Base-by-base conservation (phyloP, 2,329 filamentous ascomycete genomes). In the Alternaria consortialis region DNA sequence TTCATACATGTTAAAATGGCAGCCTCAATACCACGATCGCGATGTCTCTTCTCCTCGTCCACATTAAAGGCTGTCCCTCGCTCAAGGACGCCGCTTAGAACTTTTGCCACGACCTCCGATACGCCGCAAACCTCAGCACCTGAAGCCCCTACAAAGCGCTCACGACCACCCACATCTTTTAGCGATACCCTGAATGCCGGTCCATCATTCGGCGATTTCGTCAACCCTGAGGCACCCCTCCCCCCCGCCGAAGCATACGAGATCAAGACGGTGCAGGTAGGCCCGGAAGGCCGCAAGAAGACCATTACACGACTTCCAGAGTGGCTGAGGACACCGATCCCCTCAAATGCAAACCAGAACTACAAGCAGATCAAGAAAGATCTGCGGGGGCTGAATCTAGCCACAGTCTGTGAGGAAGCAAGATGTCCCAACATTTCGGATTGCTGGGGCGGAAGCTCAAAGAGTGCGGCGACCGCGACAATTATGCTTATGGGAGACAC, bases 401-500 rank as follows among this genome's bases (percentile, higher is more conserved):
- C 97, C 80, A 99, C 95, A 5, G 95, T 99, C 15, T 99, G 95
- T 80, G 95, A 99, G 82, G 95, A 99, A 82, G 95, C 95, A 1
- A 88, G 93, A 67, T 99, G 95, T 80, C 95, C 95, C 63, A 99
- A 99, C 80, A 97, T 99, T 63, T 93, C 91, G 65, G 94, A 98
- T 78, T 99, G 95, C 84, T 99, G 95, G 95, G 95, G 95, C 63
- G 95, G 95, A 34, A 88, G 85, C 75, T 88, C 91, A 78, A 97
- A 97, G 83, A 90, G 88, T 67, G 90, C 93, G 27, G 95, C 95
- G 5, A 99, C 95, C 32, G 95, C 95, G 2, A 99, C 95, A 11
- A 98, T 99, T 80, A 99, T 99, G 95, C 84, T 99, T 48, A 98
- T 98, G 94, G 95, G 95, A 66, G 95, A 99, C 79, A 98, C 94